These are phyloP conservation scores for Trichosporon sp. DNA, from an alignment of 1,284 basidiomycete genomes.

Conservation along the genomic window DNA sequence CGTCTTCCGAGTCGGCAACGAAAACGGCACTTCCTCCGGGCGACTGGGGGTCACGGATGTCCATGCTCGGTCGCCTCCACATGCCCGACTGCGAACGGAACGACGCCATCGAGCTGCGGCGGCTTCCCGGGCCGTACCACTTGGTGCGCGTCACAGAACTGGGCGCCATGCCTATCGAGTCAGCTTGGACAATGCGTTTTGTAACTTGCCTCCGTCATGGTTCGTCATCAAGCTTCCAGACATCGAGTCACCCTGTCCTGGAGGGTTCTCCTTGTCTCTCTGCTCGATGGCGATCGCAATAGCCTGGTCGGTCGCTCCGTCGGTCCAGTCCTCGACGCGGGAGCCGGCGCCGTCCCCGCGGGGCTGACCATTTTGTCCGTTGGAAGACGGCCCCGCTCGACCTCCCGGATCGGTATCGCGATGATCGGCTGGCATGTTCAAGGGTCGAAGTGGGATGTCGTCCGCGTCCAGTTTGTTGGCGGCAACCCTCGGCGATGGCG, in stretches of 20 bases:
- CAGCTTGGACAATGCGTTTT: not conserved
- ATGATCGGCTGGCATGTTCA: not conserved
- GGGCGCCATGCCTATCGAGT: slow-evolving; percentile 31
- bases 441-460: not conserved
- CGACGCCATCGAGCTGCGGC: slow-evolving; percentile 29
- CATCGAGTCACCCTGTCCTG: slow-evolving; percentile 21
- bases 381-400: not conserved
- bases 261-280: slow-evolving; percentile 24
- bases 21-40: slow-evolving; percentile 38
- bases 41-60: slow-evolving; percentile 23
- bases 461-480: not conserved
- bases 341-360: not conserved
- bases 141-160: slow-evolving; percentile 38
- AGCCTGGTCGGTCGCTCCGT: slow-evolving; percentile 24
- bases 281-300: slow-evolving; percentile 22
- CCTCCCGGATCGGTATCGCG: not conserved
- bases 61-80: slow-evolving; percentile 24
- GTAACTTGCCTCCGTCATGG: slow-evolving; percentile 18
- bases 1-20: slow-evolving; percentile 41
- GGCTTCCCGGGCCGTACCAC: slow-evolving; percentile 31
- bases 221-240: slow-evolving; percentile 17
- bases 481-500: not conserved
- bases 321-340: slow-evolving; percentile 20
- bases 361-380: not conserved
- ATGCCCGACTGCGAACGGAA: slow-evolving; percentile 24